phyloP scores from a whole-genome alignment of 805 yeast genomes.

The Candida nitratophila region DNA sequence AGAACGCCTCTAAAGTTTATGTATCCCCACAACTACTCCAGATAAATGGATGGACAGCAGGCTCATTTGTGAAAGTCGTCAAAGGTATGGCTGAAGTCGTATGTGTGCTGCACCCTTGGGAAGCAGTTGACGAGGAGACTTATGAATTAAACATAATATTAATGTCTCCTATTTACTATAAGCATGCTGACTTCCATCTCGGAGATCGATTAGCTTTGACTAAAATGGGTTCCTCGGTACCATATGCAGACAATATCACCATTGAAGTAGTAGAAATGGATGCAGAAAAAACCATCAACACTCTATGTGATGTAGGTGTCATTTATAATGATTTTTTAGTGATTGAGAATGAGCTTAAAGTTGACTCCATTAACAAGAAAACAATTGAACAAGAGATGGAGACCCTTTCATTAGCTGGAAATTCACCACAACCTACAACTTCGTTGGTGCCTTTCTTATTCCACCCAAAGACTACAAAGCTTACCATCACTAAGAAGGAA shows the following conservation, averaged over 20 bases:
- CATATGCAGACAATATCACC: slow-evolving; percentile 18
- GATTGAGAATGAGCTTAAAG: slow-evolving; percentile 2
- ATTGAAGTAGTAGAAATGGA: slow-evolving; percentile 8
- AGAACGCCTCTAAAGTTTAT: slow-evolving; percentile 11
- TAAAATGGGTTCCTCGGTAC: slow-evolving; percentile 16
- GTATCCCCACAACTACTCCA: slow-evolving; percentile 18
- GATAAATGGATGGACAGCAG: slow-evolving; percentile 15
- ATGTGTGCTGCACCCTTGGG: slow-evolving; percentile 15
- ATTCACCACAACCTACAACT: neutral
- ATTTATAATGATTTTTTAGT: slow-evolving; percentile 43
- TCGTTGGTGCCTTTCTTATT: slow-evolving; percentile 15
- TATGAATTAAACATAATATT: slow-evolving; percentile 19
- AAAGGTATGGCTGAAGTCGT: slow-evolving; percentile 17
- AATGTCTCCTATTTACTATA: slow-evolving; percentile 14
- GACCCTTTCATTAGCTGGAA: neutral
- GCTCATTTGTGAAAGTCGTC: slow-evolving; percentile 18
- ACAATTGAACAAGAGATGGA: neutral
- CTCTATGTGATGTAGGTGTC: slow-evolving; percentile 49
- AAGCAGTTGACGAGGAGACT: slow-evolving; percentile 16
- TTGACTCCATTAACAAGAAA: slow-evolving; percentile 26
- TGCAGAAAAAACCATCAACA: slow-evolving; percentile 31
- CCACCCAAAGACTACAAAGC: slow-evolving; percentile 21
- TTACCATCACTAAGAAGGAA: slow-evolving; percentile 24
- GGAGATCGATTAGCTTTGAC: slow-evolving; percentile 33
- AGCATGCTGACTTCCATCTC: slow-evolving; percentile 15